Evolutionary conservation across 1,139 yeast species (phyloP).

Genomic region (Geotrichum histeridarum): DNA sequence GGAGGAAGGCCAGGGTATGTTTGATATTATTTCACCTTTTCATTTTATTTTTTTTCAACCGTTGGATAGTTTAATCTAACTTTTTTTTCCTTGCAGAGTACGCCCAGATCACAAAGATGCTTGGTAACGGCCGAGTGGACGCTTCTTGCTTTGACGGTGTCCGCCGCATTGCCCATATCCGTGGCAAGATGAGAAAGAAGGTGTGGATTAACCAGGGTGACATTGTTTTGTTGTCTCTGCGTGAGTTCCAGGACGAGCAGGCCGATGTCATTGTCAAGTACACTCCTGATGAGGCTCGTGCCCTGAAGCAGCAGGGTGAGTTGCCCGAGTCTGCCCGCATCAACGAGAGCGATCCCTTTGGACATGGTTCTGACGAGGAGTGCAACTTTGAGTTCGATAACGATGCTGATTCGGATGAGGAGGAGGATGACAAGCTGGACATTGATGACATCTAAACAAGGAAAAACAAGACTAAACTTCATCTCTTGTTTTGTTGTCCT

Average conservation of each 20-base stretch:
- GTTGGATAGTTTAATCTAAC: background rate
- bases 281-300: slow-evolving; percentile 96
- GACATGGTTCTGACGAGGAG: slow-evolving; percentile 94
- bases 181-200: slow-evolving; percentile 98
- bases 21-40: background rate
- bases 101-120: slow-evolving; percentile 96
- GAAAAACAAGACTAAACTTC: too few relatives aligned
- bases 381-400: slow-evolving; percentile 98
- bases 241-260: slow-evolving; percentile 98
- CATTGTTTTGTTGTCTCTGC: slow-evolving; percentile 86
- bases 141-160: slow-evolving; percentile 91
- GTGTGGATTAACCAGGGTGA: slow-evolving; percentile 99
- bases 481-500: background rate
- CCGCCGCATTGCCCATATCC: slow-evolving; percentile 92
- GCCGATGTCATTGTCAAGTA: slow-evolving; percentile 97
- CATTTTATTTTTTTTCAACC: background rate
- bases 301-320: slow-evolving; percentile 92
- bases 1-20: slow-evolving; percentile 74
- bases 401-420: slow-evolving; percentile 72
- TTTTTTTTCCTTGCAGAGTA: slow-evolving; percentile 51
- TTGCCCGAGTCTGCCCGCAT: slow-evolving; percentile 92
- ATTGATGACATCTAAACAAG: slow-evolving; percentile 68
- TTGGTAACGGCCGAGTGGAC: slow-evolving; percentile 96
- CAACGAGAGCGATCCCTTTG: slow-evolving; percentile 95
- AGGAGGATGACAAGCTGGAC: slow-evolving; percentile 60